Base-by-base conservation (phyloP, 2,329 filamentous ascomycete genomes). In the Aspergillus thermomutatus region DNA sequence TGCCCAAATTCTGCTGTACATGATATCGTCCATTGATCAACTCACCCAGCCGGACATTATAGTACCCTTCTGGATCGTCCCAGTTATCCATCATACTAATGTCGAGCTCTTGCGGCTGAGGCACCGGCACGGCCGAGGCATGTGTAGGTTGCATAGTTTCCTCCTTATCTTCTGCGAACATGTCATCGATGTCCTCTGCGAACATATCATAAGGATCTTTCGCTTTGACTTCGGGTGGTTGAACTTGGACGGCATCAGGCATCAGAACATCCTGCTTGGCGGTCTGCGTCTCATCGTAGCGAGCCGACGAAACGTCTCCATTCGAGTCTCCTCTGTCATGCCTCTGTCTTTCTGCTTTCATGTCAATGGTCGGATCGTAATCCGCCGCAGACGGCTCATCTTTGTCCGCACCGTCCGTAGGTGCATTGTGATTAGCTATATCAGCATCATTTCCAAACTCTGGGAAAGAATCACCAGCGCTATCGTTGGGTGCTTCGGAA, bases 1-100 rank as follows among this genome's bases (percentile, higher is more conserved):
- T 92, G 61, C 94, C 94, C 23, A 99, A 82, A 52, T 88, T 88
- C 57, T 92, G 86, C 72, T 93, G 89, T 31, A 99, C 86, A 70
- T 94, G 90, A 73, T 97, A 97, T 34, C 92, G 89, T 28, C 87
- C 87, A 65, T 96, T 90, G 60, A 99, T 82, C 52, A 97, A 79
- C 78, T 99, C 94, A 68, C 93, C 92, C 43, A 92, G 86, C 56
- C 95, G 91, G 56, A 97, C 87, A 75, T 94, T 95, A 80, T 97
- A 99, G 72, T 97, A 97, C 5, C 93, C 94, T 69, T 99, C 92
- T 52, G 89, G 87, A 70, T 97, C 94, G 69, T 96, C 92, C 87
- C 87, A 91, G 58, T 96, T 93, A 68, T 97, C 93, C 52, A 97
- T 84, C 73, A 93, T 90, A 60, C 88, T 90, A 60, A 87, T 87